phyloP scores from a whole-genome alignment of 2,329 filamentous ascomycete species.

The Penicillium brasilianum region DNA sequence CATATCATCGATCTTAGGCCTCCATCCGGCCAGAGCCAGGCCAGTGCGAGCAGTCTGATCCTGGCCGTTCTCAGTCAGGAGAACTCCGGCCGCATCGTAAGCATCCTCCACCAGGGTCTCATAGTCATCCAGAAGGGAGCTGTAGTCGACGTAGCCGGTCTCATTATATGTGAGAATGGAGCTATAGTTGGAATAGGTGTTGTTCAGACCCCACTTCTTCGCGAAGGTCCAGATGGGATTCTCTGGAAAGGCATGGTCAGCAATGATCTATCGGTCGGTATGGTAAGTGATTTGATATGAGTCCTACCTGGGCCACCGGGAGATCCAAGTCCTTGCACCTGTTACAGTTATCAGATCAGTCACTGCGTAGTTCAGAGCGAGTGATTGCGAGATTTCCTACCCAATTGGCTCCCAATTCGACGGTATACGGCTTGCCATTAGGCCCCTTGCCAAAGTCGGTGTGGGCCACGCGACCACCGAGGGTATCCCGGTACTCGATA shows the following conservation, averaged over 20 bases:
- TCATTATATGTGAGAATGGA: slow-evolving; percentile 66
- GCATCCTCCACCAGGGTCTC: slow-evolving; percentile 53
- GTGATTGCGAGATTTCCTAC: slow-evolving; percentile 32
- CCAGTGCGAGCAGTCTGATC: slow-evolving; percentile 66
- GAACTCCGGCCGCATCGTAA: slow-evolving; percentile 60
- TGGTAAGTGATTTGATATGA: slow-evolving; percentile 44
- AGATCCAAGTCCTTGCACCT: slow-evolving; percentile 52
- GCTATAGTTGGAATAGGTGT: slow-evolving; percentile 63
- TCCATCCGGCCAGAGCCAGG: slow-evolving; percentile 66
- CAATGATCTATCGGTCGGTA: background rate
- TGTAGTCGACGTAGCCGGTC: slow-evolving; percentile 59
- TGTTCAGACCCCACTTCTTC: slow-evolving; percentile 49
- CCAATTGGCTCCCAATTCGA: slow-evolving; percentile 74
- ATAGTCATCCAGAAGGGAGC: slow-evolving; percentile 56
- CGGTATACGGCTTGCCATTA: slow-evolving; percentile 59
- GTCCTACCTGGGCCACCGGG: slow-evolving; percentile 38
- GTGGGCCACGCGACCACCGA: slow-evolving; percentile 67
- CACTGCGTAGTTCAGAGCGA: background rate
- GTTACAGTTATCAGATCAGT: background rate
- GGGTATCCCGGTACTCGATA: slow-evolving; percentile 65
- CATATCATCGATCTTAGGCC: slow-evolving; percentile 50
- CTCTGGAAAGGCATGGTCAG: slow-evolving; percentile 15
- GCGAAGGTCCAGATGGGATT: slow-evolving; percentile 64
- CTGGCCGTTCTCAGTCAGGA: slow-evolving; percentile 65
- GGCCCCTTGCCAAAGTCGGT: slow-evolving; percentile 59